Base-by-base conservation (phyloP, 805 yeast genomes). In the Wickerhamiella kurtzmanii region DNA sequence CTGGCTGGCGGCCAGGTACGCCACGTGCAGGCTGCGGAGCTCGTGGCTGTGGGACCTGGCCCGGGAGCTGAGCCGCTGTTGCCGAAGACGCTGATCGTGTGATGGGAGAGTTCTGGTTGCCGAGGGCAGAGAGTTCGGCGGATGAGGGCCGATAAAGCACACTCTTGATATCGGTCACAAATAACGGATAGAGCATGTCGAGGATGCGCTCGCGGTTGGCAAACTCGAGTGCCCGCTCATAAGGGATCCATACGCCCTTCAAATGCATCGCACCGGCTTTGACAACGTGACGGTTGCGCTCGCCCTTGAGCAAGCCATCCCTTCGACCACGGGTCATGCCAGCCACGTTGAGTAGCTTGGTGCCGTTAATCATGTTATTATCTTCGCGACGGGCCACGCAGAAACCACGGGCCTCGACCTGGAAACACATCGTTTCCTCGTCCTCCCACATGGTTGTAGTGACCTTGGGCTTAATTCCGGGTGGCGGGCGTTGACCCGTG, bases 361-460 rank as follows among this genome's bases (percentile, higher is more conserved):
- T 83, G 44, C 94, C 94, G 60, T 83, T 83, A 62, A 83, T 78
- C 83, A 82, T 80, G 63, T 83, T 79, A 60, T 81, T 80, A 64
- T 83, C 92, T 25, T 86, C 92, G 58, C 94, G 73, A 54, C 94
- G 72, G 22, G 83, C 87, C 18, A 83, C 94, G 16, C 81, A 72
- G 41, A 82, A 82, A 48, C 84, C 82, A 52, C 80, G 77, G 48
- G 86, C 88, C 57, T 82, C 92, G 25, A 83, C 89, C 63, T 82
- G 92, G 66, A 82, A 83, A 60, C 92, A 83, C 45, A 83, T 64
- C 0, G 94, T 83, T 55, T 80, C 79, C 59, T 83, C 94, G 60
- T 83, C 94, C 59, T 83, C 92, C 94, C 94, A 83, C 74, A 80
- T 75, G n/a, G 92, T 82, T 19, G 92, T 82, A 45, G 87, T 80